These are phyloP conservation scores for Meyerozyma smithsonii DNA, from an alignment of 1,139 yeast genomes.

Conservation along the genomic window DNA sequence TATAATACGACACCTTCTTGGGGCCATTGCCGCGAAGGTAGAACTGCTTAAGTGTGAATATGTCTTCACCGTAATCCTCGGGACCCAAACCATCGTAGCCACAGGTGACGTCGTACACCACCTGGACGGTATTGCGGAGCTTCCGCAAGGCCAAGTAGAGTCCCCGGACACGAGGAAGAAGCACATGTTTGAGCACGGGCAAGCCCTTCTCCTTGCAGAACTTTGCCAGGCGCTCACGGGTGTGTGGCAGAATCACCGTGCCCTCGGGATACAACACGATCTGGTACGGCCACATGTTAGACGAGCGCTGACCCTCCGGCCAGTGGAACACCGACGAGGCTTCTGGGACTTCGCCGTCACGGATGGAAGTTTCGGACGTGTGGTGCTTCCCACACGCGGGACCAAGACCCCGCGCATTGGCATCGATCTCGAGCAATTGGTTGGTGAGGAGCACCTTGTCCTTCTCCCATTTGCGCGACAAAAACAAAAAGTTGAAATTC, in stretches of 20 bases:
- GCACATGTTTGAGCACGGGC: conserved; percentile 52
- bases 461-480: conserved; percentile 78
- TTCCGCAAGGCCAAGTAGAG: conserved; percentile 60
- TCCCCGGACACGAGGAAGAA: conserved; percentile 82
- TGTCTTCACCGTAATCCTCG: conserved; percentile 72
- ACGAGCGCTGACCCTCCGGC: conserved; percentile 33
- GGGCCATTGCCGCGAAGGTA: conserved; percentile 75
- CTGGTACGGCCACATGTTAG: conserved; percentile 41
- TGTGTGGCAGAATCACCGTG: conserved; percentile 71
- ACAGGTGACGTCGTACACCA: conserved; percentile 77
- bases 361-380: conserved; percentile 17
- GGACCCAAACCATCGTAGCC: conserved; percentile 69
- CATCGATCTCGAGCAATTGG: conserved; percentile 52
- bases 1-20: conserved; percentile 53
- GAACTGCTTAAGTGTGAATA: conserved; percentile 59
- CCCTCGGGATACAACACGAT: conserved; percentile 90
- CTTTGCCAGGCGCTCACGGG: conserved; percentile 51
- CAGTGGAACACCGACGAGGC: conserved; percentile 24
- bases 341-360: conserved; percentile 11
- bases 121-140: conserved; percentile 56
- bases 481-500: conserved; percentile 70
- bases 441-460: conserved; percentile 61
- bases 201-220: conserved; percentile 50
- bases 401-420: conserved; percentile 48
- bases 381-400: conserved; percentile 45